Base-by-base conservation (phyloP, 345 rosid genomes). In the Eucalyptus marginata region DNA sequence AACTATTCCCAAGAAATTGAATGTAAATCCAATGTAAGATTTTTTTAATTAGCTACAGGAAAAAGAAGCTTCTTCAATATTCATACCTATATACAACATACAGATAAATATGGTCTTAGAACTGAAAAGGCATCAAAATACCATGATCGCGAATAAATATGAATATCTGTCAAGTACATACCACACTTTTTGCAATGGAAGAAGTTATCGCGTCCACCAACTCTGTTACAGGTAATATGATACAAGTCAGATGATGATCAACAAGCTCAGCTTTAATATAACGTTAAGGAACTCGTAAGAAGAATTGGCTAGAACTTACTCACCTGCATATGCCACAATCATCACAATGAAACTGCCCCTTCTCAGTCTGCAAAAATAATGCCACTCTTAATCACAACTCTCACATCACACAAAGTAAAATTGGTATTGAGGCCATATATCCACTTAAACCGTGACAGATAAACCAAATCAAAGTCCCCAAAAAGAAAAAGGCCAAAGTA, bases 251-350 rank as follows among this genome's bases (percentile, higher is more conserved):
- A 40, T 20, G 47, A 76, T 76, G 43, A 40, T 40, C 84, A 22
- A 76, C 47, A 13, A 76, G 47, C 44, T 43, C 29, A 40, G 47
- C 47, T 20, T 76, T 76, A 76, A 76, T 47, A 20, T 76, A 36
- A 76, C 1, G 13, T 29, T 22, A 7, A 76, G 84, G 29, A 40
- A 76, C 84, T 76, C 5, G 2, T 5, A 20, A 5, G 44, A 29
- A 29, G 52, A 86, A 62, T 86, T 44, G 47, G 44, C 62, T 47
- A 87, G 88, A 54, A 44, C 47, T 22, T 40, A 91, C 94, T 88
- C 58, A 97, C 99, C 99, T 94, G 93, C 99, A 98, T 92, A 98
- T 98, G 29, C 99, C 99, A 93, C 99, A 98, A 31, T 97, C 99
- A 89, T 98, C 92, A 86, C 99, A 98, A 91, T 98, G 99, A 91